These are phyloP conservation scores for Acer yangbiense DNA, from an alignment of 345 rosid genomes.

Conservation along the genomic window DNA sequence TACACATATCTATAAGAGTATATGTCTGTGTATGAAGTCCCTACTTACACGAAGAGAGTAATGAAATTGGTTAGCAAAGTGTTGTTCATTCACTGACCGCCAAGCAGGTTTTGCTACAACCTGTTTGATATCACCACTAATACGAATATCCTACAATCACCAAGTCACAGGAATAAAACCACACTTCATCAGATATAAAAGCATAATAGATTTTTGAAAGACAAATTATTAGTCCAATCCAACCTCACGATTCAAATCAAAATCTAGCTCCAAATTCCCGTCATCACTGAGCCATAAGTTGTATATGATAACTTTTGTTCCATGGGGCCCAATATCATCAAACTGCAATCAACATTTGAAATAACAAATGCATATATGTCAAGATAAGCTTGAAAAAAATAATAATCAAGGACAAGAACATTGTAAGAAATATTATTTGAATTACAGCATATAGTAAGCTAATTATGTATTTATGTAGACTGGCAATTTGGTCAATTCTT, in stretches of 20 bases:
- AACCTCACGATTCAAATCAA: slow-evolving; percentile 69
- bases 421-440: neutral
- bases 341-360: slow-evolving; percentile 54
- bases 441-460: neutral
- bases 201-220: slow-evolving; percentile 13
- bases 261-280: slow-evolving; percentile 75
- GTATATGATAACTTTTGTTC: slow-evolving; percentile 86
- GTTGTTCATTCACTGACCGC: slow-evolving; percentile 60
- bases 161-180: slow-evolving; percentile 12
- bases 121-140: slow-evolving; percentile 60
- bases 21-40: neutral
- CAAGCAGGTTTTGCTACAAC: slow-evolving; percentile 39
- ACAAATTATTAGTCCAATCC: slow-evolving; percentile 15
- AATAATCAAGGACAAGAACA: neutral
- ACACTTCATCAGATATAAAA: slow-evolving; percentile 20
- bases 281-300: slow-evolving; percentile 80
- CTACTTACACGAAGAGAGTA: slow-evolving; percentile 82
- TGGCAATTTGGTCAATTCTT: neutral
- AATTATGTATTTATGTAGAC: neutral
- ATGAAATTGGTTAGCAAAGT: slow-evolving; percentile 61
- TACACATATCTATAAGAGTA: neutral
- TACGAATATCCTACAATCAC: slow-evolving; percentile 67
- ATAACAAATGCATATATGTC: slow-evolving; percentile 14
- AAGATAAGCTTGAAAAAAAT: slow-evolving; percentile 10
- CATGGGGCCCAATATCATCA: slow-evolving; percentile 74